Percentiles rank a stretch among this genome's conserved stretches.
Conservation (phyloP, 495 filamentous ascomycete species). For the Chaetomium cochliodes region DNA sequence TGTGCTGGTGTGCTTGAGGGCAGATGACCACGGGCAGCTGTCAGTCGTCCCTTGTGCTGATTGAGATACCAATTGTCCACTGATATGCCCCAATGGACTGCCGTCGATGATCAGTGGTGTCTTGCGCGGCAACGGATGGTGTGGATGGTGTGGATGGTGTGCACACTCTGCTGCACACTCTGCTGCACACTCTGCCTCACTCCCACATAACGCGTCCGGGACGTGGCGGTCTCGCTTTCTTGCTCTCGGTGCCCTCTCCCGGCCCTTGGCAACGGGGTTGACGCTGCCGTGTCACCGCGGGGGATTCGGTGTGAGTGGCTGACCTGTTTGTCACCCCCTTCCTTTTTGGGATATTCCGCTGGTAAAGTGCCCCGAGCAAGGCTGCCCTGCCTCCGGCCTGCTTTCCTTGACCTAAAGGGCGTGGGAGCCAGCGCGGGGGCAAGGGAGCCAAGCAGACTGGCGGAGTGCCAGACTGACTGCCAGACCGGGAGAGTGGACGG, state of each 20-base stretch:
- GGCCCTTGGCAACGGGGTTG: slow-evolving; percentile 2
- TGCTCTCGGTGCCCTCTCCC: not conserved
- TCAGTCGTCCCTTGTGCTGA: not conserved
- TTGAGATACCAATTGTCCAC: not conserved
- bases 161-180: no score
- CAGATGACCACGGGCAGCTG: not conserved
- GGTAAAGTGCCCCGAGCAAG: not conserved
- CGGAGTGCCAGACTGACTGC: not conserved
- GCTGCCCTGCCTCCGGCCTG: slow-evolving; percentile 12
- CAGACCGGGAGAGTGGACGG: not conserved
- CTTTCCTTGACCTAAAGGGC: not conserved
- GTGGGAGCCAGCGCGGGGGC: slow-evolving; percentile 4
- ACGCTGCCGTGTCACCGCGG: not conserved
- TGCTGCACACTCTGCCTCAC: not conserved
- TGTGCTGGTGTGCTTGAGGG: not conserved
- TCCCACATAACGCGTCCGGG: not conserved
- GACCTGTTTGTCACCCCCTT: slow-evolving; percentile 10
- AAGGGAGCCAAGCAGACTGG: not conserved
- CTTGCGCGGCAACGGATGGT: not conserved
- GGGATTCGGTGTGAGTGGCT: slow-evolving; percentile 12
- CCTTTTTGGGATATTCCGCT: slow-evolving; percentile 10
- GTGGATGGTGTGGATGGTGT: not conserved
- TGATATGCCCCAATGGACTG: not conserved
- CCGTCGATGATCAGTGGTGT: no score
- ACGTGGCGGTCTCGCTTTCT: not conserved